These are phyloP conservation scores for Didymella pinodella DNA, from an alignment of 2,329 filamentous ascomycete species.

Conservation along the genomic window DNA sequence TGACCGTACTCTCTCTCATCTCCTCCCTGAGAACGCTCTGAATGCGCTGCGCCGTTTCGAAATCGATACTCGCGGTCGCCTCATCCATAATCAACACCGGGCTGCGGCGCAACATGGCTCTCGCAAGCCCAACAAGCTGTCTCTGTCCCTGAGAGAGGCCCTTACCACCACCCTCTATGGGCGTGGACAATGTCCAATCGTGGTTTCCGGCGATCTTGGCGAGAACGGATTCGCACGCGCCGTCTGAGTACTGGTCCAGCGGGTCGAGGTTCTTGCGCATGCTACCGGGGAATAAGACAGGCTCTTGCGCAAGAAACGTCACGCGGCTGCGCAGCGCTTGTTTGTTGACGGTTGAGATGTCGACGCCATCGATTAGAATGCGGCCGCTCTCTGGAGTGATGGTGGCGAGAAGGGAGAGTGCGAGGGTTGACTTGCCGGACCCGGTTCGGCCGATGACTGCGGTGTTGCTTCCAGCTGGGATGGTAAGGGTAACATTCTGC, in stretches of 20 bases:
- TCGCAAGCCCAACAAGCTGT: slow-evolving; percentile 69
- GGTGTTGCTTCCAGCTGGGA: slow-evolving; percentile 79
- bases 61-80: slow-evolving; percentile 70
- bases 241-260: slow-evolving; percentile 63
- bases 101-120: slow-evolving; percentile 68
- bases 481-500: slow-evolving; percentile 71
- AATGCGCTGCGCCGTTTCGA: slow-evolving; percentile 66
- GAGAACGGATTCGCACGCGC: slow-evolving; percentile 62
- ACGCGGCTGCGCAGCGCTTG: slow-evolving; percentile 68
- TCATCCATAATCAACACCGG: slow-evolving; percentile 72
- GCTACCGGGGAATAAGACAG: slow-evolving; percentile 69
- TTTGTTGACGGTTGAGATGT: slow-evolving; percentile 66
- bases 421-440: slow-evolving; percentile 83
- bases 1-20: slow-evolving; percentile 66
- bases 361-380: slow-evolving; percentile 68
- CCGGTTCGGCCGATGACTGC: slow-evolving; percentile 80
- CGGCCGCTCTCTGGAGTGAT: slow-evolving; percentile 62
- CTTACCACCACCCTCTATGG: slow-evolving; percentile 67
- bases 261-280: slow-evolving; percentile 71
- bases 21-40: slow-evolving; percentile 64
- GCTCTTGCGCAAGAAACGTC: slow-evolving; percentile 73
- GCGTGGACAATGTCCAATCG: slow-evolving; percentile 63
- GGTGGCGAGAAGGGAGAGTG: slow-evolving; percentile 64
- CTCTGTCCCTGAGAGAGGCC: slow-evolving; percentile 71
- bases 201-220: slow-evolving; percentile 63